These are phyloP conservation scores for Emericellopsis terricola DNA, from an alignment of 495 filamentous ascomycete genomes.

Conservation along the genomic window DNA sequence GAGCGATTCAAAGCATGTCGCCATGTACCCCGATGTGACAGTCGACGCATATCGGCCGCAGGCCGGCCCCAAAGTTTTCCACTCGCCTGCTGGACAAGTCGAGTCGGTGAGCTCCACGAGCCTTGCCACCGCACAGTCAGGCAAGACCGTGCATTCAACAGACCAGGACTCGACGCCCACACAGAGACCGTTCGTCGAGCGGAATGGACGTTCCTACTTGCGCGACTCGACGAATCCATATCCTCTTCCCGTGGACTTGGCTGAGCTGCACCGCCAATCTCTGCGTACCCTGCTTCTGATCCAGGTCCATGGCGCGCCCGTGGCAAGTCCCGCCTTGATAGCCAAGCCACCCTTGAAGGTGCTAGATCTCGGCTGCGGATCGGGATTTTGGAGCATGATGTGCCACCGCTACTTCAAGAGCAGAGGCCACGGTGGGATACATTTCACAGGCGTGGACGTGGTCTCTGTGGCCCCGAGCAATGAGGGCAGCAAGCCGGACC, in stretches of 20 bases:
- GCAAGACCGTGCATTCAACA: slow-evolving; percentile 16
- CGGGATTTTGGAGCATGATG: slow-evolving; percentile 74
- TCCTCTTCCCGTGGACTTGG: slow-evolving; percentile 73
- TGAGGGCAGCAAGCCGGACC: slow-evolving; percentile 20
- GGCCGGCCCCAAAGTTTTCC: neutral
- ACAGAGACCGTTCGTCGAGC: slow-evolving; percentile 45
- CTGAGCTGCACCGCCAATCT: slow-evolving; percentile 75
- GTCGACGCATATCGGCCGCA: neutral
- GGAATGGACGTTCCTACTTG: slow-evolving; percentile 66
- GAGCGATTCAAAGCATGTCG: neutral
- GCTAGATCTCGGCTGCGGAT: slow-evolving; percentile 77
- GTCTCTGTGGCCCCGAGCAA: slow-evolving; percentile 58
- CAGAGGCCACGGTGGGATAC: slow-evolving; percentile 37
- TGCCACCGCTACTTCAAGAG: slow-evolving; percentile 59
- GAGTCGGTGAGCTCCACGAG: slow-evolving; percentile 22
- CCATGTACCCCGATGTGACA: neutral
- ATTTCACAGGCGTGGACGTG: slow-evolving; percentile 75
- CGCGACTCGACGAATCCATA: slow-evolving; percentile 59
- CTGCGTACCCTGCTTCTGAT: slow-evolving; percentile 67
- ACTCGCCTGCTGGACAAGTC: slow-evolving; percentile 9
- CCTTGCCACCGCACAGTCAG: slow-evolving; percentile 11
- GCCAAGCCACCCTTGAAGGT: slow-evolving; percentile 55
- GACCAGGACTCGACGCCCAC: slow-evolving; percentile 14
- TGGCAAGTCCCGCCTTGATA: slow-evolving; percentile 49
- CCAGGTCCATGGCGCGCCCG: slow-evolving; percentile 61